Base-by-base conservation (phyloP, 306 rosid genomes). In the Dryas octopetala region DNA sequence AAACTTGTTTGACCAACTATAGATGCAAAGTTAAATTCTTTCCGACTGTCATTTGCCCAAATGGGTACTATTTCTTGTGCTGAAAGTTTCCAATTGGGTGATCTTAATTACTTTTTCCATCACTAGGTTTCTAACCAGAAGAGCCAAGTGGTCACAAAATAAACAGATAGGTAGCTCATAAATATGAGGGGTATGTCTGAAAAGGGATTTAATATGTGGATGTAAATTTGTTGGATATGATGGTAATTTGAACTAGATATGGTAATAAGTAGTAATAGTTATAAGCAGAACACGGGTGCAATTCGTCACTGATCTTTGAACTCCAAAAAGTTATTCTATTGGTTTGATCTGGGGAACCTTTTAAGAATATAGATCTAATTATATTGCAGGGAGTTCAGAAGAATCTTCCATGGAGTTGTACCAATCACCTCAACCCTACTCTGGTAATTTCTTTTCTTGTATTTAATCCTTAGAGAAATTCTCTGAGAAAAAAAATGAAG, bases 401-500 rank as follows among this genome's bases (percentile, higher is more conserved):
- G 82, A 92, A 82, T 85, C 89, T 92, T 61, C 97, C 99, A 5
- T 73, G 73, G 23, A 40, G 73, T 74, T 95, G 99, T 80, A 89
- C 93, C 14, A 80, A 83, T 78, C 92, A 83, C 80, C 93, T 85
- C 38, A 87, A 90, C 77, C 96, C 99, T 19, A 90, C 86, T 60
- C 89, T 86, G 93, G 99, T 92, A 89, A 74, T 67, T 58, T 16
- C 9, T 1, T 63, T 46, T 48, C 32, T 48, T 4, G 11, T 62
- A 69, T 45, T 9, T 13, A 13, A 40, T 70, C 74, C 40, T 43
- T 11, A 48, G 59, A 16, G 13, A 68, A 48, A 6, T 28, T 52
- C 19, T 52, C 17, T 52, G 5, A 52, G 52, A 6, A 52, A 52
- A 52, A 52, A 15, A 14, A 14, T 13, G 7, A 58, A 58, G 38